These are phyloP conservation scores for Rhinocladiella mackenziei DNA, from an alignment of 2,329 filamentous ascomycete species.

Conservation along the genomic window DNA sequence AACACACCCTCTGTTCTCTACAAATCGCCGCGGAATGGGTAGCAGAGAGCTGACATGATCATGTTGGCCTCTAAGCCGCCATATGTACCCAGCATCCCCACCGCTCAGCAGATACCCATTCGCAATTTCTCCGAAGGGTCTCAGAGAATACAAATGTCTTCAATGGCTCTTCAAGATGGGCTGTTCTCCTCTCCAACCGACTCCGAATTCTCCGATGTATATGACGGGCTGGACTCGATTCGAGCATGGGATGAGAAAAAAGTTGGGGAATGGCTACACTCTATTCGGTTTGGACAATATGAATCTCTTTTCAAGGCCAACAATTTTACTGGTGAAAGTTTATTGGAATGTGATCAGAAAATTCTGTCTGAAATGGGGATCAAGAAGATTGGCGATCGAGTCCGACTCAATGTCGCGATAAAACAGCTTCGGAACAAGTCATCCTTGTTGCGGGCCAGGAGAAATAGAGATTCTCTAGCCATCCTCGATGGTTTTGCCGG, in stretches of 20 bases:
- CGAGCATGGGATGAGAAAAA: slow-evolving; percentile 62
- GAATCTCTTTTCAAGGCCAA: slow-evolving; percentile 85
- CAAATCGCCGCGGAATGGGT: not conserved
- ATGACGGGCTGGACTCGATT: slow-evolving; percentile 69
- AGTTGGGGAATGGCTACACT: slow-evolving; percentile 85
- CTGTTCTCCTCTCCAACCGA: slow-evolving; percentile 77
- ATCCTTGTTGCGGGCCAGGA: slow-evolving; percentile 72
- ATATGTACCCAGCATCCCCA: slow-evolving; percentile 36
- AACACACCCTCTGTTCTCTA: not conserved
- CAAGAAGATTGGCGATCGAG: slow-evolving; percentile 93
- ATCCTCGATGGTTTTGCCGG: slow-evolving; percentile 62
- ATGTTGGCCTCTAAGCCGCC: slow-evolving; percentile 45
- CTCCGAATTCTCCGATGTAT: slow-evolving; percentile 80
- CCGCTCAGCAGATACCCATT: slow-evolving; percentile 16
- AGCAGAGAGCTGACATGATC: slow-evolving; percentile 16
- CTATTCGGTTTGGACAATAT: slow-evolving; percentile 91
- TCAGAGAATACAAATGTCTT: slow-evolving; percentile 36
- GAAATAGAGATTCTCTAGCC: slow-evolving; percentile 83
- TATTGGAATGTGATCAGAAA: slow-evolving; percentile 94
- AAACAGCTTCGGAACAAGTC: slow-evolving; percentile 76
- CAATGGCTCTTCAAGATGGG: slow-evolving; percentile 36
- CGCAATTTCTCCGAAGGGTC: slow-evolving; percentile 28
- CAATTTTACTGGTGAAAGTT: slow-evolving; percentile 94
- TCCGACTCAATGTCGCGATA: slow-evolving; percentile 81
- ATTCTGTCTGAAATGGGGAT: slow-evolving; percentile 97